These are phyloP conservation scores for Hymenochaete sp. DNA, from an alignment of 1,284 basidiomycete genomes.

Conservation along the genomic window DNA sequence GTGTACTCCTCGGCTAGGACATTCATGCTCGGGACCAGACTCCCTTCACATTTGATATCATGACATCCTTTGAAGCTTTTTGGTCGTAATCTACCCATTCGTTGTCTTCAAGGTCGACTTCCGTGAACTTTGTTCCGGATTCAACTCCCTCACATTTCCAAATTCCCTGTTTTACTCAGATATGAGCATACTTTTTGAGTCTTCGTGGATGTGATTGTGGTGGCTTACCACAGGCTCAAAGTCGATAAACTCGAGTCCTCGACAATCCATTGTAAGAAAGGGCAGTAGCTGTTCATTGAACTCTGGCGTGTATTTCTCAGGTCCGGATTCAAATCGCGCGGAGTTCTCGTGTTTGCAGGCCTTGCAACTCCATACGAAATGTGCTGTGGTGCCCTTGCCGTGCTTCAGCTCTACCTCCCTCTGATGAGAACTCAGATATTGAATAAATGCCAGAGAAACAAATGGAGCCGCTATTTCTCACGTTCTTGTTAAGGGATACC, in stretches of 20 bases:
- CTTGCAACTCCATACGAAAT: conserved; percentile 74
- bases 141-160: conserved; percentile 63
- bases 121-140: conserved; percentile 46
- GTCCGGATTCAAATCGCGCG: conserved; percentile 60
- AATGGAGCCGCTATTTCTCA: conserved; percentile 26
- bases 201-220: not conserved
- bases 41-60: not conserved
- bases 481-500: conserved; percentile 59
- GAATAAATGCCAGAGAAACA: not conserved
- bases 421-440: conserved; percentile 31
- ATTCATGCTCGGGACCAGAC: too few relatives aligned
- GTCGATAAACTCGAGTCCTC: conserved; percentile 65
- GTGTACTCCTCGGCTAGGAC: too few relatives aligned
- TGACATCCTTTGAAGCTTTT: conserved; percentile 40
- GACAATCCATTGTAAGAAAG: conserved; percentile 62
- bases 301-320: conserved; percentile 48
- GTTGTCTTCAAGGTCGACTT: conserved; percentile 52
- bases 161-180: conserved; percentile 38
- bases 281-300: conserved; percentile 50
- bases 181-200: not conserved
- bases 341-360: conserved; percentile 71
- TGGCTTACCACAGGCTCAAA: conserved; percentile 56
- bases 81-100: conserved; percentile 82
- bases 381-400: conserved; percentile 55
- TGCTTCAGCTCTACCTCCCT: conserved; percentile 56